Base-by-base conservation (phyloP, 768 basidiomycete genomes). In the Clitopilus hobsonii region DNA sequence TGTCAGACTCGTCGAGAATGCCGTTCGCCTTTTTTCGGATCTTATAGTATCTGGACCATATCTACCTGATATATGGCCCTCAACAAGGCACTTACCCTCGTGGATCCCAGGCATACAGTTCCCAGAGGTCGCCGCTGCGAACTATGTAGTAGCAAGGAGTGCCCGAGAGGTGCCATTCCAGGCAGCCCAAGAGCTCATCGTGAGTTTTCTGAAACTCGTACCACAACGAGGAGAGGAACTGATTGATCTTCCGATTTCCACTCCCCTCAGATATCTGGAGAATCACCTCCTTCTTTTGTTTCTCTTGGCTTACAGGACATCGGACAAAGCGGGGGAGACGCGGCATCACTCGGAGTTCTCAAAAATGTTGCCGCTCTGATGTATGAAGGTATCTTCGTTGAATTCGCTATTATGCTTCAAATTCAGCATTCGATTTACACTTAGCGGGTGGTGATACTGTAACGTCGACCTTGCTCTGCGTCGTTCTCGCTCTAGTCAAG, bases 141-240 rank as follows among this genome's bases (percentile, higher is more conserved):
- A 69, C 67, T 53, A 51, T 22, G 51, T 60, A 5, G 30, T 54
- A 3, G 61, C 61, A 1, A 14, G 26, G 6, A 51, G 54, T 5
- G 61, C 71, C 63, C 30, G 63, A 6, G 54, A 67, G 2, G 25
- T 51, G 5, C 70, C 71, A 1, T 72, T 59, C 38, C 57, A 61
- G 1, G 62, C 56, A 5, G 57, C 49, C 1, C 57, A 59, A 32
- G 26, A 49, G 16, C 56, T 58, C 11, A 59, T 67, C 29, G 65
- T 68, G n/a, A 51, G 59, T n/a, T n/a, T n/a, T n/a, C n/a, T n/a
- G n/a, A n/a, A n/a, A n/a, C n/a, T n/a, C n/a, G n/a, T n/a, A n/a
- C n/a, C n/a, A n/a, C n/a, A n/a, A n/a, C n/a, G n/a, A n/a, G n/a
- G n/a, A n/a, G n/a, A n/a, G n/a, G n/a, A 1, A 49, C 20, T 49